A percentile compares a stretch with the other conserved stretches of the same genome.
phyloP scores from a whole-genome alignment of 2,329 filamentous ascomycete genomes.

The Diaporthe citriasiana region DNA sequence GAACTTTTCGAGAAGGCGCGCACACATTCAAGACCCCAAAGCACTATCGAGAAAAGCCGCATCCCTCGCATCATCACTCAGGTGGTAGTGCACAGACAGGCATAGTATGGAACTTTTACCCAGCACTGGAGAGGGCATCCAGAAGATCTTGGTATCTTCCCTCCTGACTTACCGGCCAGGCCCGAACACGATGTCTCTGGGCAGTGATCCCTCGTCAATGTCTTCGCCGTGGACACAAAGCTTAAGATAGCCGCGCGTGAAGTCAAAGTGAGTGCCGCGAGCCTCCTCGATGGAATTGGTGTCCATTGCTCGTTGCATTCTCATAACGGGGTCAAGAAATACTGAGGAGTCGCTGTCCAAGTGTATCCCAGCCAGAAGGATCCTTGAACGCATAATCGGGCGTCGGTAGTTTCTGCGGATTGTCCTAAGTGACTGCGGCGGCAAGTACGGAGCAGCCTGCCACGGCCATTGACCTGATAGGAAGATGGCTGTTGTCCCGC shows the following conservation, averaged over 20 bases:
- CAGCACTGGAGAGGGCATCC: not conserved
- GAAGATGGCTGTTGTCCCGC: not conserved
- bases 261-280: not conserved
- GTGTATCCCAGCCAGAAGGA: not conserved
- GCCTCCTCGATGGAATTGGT: not conserved
- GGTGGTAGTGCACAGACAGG: not conserved
- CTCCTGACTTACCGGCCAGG: not conserved
- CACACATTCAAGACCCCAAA: not conserved
- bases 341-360: not conserved
- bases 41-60: not conserved
- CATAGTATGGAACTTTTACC: not conserved
- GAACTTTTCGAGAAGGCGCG: not conserved
- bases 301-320: not conserved
- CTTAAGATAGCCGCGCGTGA: not conserved
- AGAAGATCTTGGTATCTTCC: conserved; percentile 3
- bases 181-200: not conserved
- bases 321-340: not conserved
- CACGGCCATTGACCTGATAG: conserved; percentile 3
- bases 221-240: not conserved
- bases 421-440: not conserved
- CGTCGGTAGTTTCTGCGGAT: not conserved
- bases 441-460: not conserved
- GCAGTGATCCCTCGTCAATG: not conserved
- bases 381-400: not conserved
- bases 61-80: not conserved